Evolutionary conservation across 192 early-diverging fungal genomes (phyloP), one percentile per base, ranked within the genome.

Genomic region (Rhizoclosmatium globosum): DNA sequence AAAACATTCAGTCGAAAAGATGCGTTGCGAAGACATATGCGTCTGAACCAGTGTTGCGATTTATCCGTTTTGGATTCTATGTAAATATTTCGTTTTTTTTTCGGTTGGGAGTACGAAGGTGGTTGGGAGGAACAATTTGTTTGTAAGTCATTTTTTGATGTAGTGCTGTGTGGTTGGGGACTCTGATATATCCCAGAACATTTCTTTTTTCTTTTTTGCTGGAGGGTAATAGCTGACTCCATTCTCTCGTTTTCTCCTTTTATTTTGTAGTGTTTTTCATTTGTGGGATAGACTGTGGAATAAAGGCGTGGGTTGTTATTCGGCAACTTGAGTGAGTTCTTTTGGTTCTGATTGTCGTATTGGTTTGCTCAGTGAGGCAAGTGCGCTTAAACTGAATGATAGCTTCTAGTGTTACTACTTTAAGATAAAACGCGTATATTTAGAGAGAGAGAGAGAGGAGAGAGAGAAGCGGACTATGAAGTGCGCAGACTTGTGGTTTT

Each of bases 1-100:
- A 76, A 76, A 31, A 67, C 74, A 4, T 76, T 76, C 53, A 76
- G 73, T 56, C 21, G 81, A 13, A 69, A 65, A 38, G 77, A 82
- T 79, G 81, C 77, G 21, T 70, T 82, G 65, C 17, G 67, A 46
- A 78, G 81, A 46, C 81, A 82, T 64, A 64, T 75, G 64, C 71
- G 79, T n/a, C n/a, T 76, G 42, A 76, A 76, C 66, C 62, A 64
- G n/a, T 76, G 74, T 53, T 76, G 74, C 48, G 74, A 76, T 67
- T 17, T 76, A 4, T 48, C 43, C 9, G 15, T 67, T 4, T 66
- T 76, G 74, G 64, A 67, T 41, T 17, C 64, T 19, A 71, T 71
- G 69, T 71, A 71, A 39, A 38, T 44, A 3, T 31, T 39, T 31
- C 56, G n/a, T 57, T 71, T 71, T 57, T 58, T 71, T 68, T 68